These are phyloP conservation scores for Scheffersomyces stipitis DNA, from an alignment of 805 yeast genomes.

Conservation along the genomic window DNA sequence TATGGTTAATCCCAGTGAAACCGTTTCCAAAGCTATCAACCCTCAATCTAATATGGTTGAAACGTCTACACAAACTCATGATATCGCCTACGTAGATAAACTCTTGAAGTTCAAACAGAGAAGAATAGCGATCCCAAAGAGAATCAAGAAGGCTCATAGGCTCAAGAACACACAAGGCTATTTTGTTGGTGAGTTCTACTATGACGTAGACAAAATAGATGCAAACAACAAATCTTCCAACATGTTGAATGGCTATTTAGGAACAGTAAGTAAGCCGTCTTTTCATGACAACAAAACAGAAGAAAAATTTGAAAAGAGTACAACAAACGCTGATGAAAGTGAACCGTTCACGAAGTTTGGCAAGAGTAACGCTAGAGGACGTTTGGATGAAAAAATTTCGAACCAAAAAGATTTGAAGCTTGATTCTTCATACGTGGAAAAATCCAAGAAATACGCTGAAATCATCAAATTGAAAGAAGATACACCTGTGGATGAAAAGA, in stretches of 20 bases:
- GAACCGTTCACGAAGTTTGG: not conserved
- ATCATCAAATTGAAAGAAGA: slow-evolving; percentile 31
- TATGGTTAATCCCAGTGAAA: slow-evolving; percentile 42
- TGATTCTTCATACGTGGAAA: slow-evolving; percentile 27
- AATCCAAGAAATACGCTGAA: slow-evolving; percentile 24
- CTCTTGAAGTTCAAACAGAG: slow-evolving; percentile 20
- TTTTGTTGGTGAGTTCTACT: slow-evolving; percentile 37
- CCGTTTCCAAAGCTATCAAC: slow-evolving; percentile 18
- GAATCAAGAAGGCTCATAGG: slow-evolving; percentile 11
- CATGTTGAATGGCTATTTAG: slow-evolving; percentile 35
- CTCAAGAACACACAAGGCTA: slow-evolving; percentile 22
- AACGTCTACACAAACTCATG: slow-evolving; percentile 42
- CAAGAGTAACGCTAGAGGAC: not conserved
- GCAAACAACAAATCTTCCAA: slow-evolving; percentile 9
- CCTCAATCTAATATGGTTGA: slow-evolving; percentile 30
- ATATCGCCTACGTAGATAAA: slow-evolving; percentile 25
- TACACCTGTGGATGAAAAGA: slow-evolving; percentile 1
- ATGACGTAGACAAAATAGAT: slow-evolving; percentile 24
- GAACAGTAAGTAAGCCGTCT: slow-evolving; percentile 30
- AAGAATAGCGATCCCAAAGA: slow-evolving; percentile 10
- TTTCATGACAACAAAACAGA: slow-evolving; percentile 13
- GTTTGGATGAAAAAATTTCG: not conserved
- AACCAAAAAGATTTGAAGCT: slow-evolving; percentile 6
- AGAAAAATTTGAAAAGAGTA: not conserved
- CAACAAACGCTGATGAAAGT: not conserved